Evolutionary conservation across 768 basidiomycete species (phyloP).

Genomic region (Nidularia pulvinata): DNA sequence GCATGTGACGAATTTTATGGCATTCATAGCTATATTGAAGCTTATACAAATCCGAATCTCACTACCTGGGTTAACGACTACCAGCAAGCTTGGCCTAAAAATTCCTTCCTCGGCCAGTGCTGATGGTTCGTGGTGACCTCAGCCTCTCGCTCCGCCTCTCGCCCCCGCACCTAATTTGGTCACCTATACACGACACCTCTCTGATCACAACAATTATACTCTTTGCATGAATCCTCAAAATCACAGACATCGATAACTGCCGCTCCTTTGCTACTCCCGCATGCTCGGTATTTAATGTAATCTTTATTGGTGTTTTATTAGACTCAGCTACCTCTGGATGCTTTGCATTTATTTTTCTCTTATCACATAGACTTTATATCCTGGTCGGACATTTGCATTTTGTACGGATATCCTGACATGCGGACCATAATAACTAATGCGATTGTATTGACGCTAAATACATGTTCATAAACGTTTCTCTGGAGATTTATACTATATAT

Average conservation of each 20-base stretch:
- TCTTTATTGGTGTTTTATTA: too few relatives aligned
- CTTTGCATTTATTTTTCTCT: background rate
- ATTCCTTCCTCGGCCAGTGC: constrained; percentile 40
- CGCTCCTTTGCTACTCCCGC: too few relatives aligned
- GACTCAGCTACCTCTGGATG: background rate
- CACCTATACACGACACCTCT: too few relatives aligned
- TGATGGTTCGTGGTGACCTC: constrained; percentile 7
- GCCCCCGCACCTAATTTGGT: too few relatives aligned
- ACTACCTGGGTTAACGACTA: constrained; percentile 53
- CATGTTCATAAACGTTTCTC: background rate
- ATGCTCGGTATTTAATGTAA: too few relatives aligned
- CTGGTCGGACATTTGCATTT: background rate
- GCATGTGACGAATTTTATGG: background rate
- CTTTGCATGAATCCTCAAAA: too few relatives aligned
- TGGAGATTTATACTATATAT: background rate
- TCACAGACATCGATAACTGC: too few relatives aligned
- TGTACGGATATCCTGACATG: background rate
- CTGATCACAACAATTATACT: too few relatives aligned
- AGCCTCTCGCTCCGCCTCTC: too few relatives aligned
- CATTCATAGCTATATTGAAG: constrained; percentile 47
- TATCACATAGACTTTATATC: background rate
- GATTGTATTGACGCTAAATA: background rate
- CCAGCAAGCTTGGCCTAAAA: constrained; percentile 61
- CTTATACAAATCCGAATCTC: constrained; percentile 70
- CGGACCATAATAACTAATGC: background rate